These are phyloP conservation scores for Colletotrichum lupini DNA, from an alignment of 2,329 filamentous ascomycete species.

Conservation along the genomic window DNA sequence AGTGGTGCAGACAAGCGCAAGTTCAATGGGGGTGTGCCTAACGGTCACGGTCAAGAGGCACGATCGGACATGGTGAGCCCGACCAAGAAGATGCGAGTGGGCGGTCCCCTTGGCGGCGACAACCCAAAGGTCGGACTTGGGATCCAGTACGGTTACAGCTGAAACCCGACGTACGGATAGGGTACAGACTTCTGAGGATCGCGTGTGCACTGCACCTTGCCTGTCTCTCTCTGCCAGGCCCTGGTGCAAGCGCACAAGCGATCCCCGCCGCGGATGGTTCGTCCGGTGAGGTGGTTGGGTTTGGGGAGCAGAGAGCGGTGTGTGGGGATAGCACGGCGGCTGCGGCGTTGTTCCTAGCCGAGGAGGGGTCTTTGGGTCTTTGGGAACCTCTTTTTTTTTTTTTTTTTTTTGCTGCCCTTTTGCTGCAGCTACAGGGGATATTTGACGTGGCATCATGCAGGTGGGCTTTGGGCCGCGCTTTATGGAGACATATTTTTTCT, in stretches of 20 bases:
- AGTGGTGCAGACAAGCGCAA: constrained; percentile 63
- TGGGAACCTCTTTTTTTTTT: background rate
- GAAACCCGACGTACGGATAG: background rate
- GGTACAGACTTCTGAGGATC: no score
- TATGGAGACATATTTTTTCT: background rate
- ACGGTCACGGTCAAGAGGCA: constrained; percentile 43
- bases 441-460: constrained; percentile 22
- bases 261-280: constrained; percentile 13
- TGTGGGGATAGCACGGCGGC: constrained; percentile 35
- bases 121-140: constrained; percentile 60
- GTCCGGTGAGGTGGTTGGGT: constrained; percentile 30
- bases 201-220: background rate
- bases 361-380: background rate
- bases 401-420: background rate
- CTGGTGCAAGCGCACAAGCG: background rate
- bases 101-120: constrained; percentile 49
- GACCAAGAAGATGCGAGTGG: constrained; percentile 62
- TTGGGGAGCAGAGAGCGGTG: constrained; percentile 26
- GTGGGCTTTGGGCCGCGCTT: background rate
- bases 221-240: background rate
- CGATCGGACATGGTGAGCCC: constrained; percentile 55
- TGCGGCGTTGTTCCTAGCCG: constrained; percentile 14
- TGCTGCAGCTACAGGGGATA: constrained; percentile 26
- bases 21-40: constrained; percentile 48
- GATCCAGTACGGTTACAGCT: constrained; percentile 57